Evolutionary conservation across 768 basidiomycete species (phyloP), one percentile per base, ranked within the genome.

Genomic region (Tylopilus balloui): DNA sequence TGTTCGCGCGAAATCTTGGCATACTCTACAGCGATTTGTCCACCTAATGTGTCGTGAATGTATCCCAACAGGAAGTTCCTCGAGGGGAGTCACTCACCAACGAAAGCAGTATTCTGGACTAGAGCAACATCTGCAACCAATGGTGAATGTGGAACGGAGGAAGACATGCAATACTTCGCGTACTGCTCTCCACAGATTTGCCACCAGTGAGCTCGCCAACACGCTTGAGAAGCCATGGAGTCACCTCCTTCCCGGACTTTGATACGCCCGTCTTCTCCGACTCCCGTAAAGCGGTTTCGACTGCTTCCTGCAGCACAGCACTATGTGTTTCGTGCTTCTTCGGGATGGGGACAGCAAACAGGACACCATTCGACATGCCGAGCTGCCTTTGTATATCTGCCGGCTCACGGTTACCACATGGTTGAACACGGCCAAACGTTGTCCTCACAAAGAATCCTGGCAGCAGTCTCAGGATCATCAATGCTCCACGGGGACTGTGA

Each of bases 321-420:
- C 92, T 92, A n/a, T 71, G 69, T 5, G 69, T 71, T 59, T 92
- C 81, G 57, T 85, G 83, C 50, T 81, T 71, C 46, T 79, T 77
- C 1, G 94, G 96, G 45, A 98, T 96, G 19, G 96, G 96, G 6
- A 87, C 88, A 8, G 84, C 92, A 53, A 99, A 83, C 15, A 98
- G 65, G 6, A 79, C 83, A 15, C 92, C 89, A 44, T 88, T 86
- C 3, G 79, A 71, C 68, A 92, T 77, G 3, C 82, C 80, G 0
- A 98, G 72, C 53, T 84, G 78, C 57, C 73, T 70, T 55, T 89
- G 86, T 2, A 78, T 71, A 60, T 84, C 93, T 95, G 50, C 24
- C 28, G 23, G 20, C 7, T 20, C 9, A 40, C 6, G 17, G 38
- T 53, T 14, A 56, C 32, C 8, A 42, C 28, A 44, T 14, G 42